Conservation (phyloP, 208 protist species). For the Acanthamoeba sp. region DNA sequence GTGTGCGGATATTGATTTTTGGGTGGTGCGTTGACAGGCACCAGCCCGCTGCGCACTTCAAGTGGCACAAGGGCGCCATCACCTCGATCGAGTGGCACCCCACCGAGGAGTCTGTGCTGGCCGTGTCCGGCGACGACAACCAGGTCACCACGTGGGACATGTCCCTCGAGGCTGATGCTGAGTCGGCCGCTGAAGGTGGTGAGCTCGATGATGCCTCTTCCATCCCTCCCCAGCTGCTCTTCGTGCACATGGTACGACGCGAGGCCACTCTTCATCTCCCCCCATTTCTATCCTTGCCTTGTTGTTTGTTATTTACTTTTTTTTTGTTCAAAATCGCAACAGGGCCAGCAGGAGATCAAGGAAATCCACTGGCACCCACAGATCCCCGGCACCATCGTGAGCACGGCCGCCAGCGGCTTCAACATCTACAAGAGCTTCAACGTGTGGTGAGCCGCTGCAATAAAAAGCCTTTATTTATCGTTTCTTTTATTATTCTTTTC, state of each 20-base stretch:
- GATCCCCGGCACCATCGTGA: constrained; percentile 96
- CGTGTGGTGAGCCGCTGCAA: constrained; percentile 14
- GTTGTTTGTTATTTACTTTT: no score
- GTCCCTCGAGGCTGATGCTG: constrained; percentile 96
- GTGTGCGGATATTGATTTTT: no score
- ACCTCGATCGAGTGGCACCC: constrained; percentile 98
- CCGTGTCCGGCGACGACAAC: constrained; percentile 94
- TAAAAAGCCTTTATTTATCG: no score
- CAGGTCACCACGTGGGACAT: constrained; percentile 98
- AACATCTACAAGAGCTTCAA: constrained; percentile 98
- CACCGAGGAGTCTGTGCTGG: constrained; percentile 96
- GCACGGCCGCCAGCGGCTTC: constrained; percentile 96
- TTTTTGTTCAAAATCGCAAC: constrained; percentile 18
- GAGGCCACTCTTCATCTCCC: no score
- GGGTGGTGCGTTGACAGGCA: constrained; percentile 5
- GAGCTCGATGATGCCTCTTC: constrained; percentile 90
- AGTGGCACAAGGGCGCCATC: constrained; percentile 94
- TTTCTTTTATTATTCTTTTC: no score
- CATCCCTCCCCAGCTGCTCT: constrained; percentile 96
- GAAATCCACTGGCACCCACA: constrained; percentile 98
- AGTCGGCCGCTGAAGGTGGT: constrained; percentile 91
- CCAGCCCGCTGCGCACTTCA: constrained; percentile 87
- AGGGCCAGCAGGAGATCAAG: constrained; percentile 97
- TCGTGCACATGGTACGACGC: constrained; percentile 94
- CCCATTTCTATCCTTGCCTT: no score